Base-by-base conservation (phyloP, 2,329 filamentous ascomycete genomes). In the Xylaria arbuscula region DNA sequence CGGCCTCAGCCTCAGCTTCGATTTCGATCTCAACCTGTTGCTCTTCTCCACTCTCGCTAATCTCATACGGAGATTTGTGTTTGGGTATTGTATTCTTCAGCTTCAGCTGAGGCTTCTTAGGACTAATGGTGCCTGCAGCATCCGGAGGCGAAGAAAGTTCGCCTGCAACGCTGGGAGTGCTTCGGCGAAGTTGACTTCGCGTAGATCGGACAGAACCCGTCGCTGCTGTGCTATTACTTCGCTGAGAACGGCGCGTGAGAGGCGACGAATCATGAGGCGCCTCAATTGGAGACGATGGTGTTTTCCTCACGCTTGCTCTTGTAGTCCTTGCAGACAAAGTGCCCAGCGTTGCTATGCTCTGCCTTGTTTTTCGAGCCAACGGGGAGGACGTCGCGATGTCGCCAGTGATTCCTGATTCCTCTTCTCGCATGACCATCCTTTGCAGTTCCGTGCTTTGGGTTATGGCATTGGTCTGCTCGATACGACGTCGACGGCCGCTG, bases 401-500 rank as follows among this genome's bases (percentile, higher is more conserved):
- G 68, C 62, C 64, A 59, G 74, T 67, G 70, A 73, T 22, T 71
- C 76, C 15, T 9, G 73, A 74, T 19, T 78, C 78, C 45, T 76
- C 74, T 47, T 76, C 73, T 56, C 75, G 73, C 72, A 76, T 73
- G 0, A 85, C 62, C 0, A 81, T 77, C 62, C 80, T 78, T 53
- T 85, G 82, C 17, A 88, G 74, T n/a, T 81, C 80, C 0, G 79
- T 76, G 24, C 81, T 84, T 2, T 81, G 83, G 1, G 78, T 80
- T 8, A 82, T 67, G 1, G 78, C 69, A 48, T 77, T 79, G 40
- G 76, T 78, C 8, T 78, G 73, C 15, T 75, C 77, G 15, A 86
- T 74, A 3, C 75, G 80, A 32, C 83, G 81, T 57, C 86, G 79
- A 9, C 81, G 82, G 1, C 87, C 87, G 70, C 86, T 89, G 2